Evolutionary conservation across 2,329 filamentous ascomycete genomes (phyloP), one percentile per base, ranked within the genome.

Genomic region (Pseudogymnoascus sp.): DNA sequence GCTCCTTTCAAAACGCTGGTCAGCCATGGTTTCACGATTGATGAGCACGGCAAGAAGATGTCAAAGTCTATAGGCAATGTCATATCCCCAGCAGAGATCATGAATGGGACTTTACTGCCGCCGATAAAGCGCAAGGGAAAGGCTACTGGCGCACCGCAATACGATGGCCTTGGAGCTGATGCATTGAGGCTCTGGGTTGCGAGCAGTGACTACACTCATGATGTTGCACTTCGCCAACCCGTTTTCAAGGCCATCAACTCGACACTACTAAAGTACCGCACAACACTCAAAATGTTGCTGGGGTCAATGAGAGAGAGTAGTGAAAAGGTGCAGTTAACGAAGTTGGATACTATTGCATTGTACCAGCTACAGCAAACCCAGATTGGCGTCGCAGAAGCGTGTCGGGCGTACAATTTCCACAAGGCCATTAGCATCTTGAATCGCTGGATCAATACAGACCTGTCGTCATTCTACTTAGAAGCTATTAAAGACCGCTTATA

Each of bases 11-110:
- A 87, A 71, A 90, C 85, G 3, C 80, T 99, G n/a, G 87, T 97
- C 64, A 99, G 94, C 0, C 94, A 99, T 72, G 94, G 94, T 0
- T 99, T 99, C 73, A 92, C 91, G 0, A 83, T 99, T 2, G 94
- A 99, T 69, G 82, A 88, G 59, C 79, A 89, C 36, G 92, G 92
- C n/a, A 91, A 90, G 72, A 99, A 99, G 75, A 99, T 99, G 94
- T 97, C 92, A 72, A 99, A 99, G 75, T 97, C 92, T 0, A 78
- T 97, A 1, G 94, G 94, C 13, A 99, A 99, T 71, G 87, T 90
- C 29, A 86, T 97, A 62, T 82, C 85, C 0, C 92, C 93, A 0
- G 79, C 84, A 5, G 81, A 96, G 65, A 92, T 99, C 67, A 94
- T 97, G 79, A 84, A 91, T 60, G 93, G 93, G 5, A 85, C 86